Conservation (phyloP, 2,329 filamentous ascomycete genomes). For the Curvularia hawaiiensis region DNA sequence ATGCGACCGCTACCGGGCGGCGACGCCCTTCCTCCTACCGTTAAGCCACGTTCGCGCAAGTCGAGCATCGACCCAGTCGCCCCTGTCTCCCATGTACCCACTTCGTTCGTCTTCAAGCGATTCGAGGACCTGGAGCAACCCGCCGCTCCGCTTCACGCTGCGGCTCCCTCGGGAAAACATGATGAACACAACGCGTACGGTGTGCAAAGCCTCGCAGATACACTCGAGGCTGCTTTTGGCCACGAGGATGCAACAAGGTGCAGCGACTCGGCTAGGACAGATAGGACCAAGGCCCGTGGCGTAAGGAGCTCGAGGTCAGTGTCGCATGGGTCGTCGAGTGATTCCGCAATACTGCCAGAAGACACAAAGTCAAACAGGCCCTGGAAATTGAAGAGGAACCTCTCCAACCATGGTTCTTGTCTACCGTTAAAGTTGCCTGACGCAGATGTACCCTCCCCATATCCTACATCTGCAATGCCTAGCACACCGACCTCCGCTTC, state of each 20-base stretch:
- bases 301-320: slow-evolving; percentile 31
- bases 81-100: slow-evolving; percentile 50
- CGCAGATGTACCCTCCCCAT: slow-evolving; percentile 46
- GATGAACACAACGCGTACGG: slow-evolving; percentile 57
- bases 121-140: slow-evolving; percentile 56
- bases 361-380: slow-evolving; percentile 26
- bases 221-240: slow-evolving; percentile 52
- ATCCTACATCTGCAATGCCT: slow-evolving; percentile 57
- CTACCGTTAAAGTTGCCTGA: slow-evolving; percentile 34
- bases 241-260: slow-evolving; percentile 30
- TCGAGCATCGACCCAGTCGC: slow-evolving; percentile 43
- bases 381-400: slow-evolving; percentile 29
- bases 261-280: slow-evolving; percentile 31
- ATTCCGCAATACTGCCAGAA: slow-evolving; percentile 25
- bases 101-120: slow-evolving; percentile 65
- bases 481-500: slow-evolving; percentile 66
- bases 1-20: slow-evolving; percentile 47
- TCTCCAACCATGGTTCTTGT: slow-evolving; percentile 29
- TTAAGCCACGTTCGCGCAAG: slow-evolving; percentile 46
- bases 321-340: slow-evolving; percentile 30
- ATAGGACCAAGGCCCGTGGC: slow-evolving; percentile 38
- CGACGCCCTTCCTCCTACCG: slow-evolving; percentile 39
- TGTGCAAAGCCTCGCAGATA: slow-evolving; percentile 62
- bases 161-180: slow-evolving; percentile 23
- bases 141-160: slow-evolving; percentile 27